Conservation (phyloP, 1,284 basidiomycete genomes). For the Apiotrichum gracile region DNA sequence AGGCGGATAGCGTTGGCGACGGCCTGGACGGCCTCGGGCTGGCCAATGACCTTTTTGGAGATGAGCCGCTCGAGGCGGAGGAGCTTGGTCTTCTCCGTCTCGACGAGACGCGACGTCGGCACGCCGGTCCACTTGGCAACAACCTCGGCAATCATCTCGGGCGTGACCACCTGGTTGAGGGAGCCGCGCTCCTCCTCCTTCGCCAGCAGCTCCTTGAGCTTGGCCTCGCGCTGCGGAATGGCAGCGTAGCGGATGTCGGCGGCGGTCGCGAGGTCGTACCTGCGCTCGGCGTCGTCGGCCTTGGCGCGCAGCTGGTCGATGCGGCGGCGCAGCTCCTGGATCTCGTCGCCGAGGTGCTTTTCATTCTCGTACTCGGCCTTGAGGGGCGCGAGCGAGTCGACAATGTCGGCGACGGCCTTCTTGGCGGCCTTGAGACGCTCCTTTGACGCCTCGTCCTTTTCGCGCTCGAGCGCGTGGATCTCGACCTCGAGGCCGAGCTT, state of each 20-base stretch:
- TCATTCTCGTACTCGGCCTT: conserved; percentile 85
- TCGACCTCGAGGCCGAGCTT: conserved; percentile 94
- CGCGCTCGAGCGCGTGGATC: conserved; percentile 87
- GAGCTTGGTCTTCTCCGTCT: conserved; percentile 49
- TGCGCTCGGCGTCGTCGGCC: conserved; percentile 88
- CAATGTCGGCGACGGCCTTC: conserved; percentile 76
- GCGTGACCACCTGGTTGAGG: conserved; percentile 46
- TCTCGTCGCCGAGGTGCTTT: conserved; percentile 78
- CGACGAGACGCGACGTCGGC: conserved; percentile 43
- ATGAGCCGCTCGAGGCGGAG: conserved; percentile 52
- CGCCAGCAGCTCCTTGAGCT: conserved; percentile 55
- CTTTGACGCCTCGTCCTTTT: conserved; percentile 86
- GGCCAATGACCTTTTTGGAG: conserved; percentile 52
- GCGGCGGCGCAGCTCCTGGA: conserved; percentile 69
- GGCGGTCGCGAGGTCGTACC: conserved; percentile 73
- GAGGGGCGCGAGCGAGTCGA: conserved; percentile 84
- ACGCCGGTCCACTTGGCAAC: conserved; percentile 53
- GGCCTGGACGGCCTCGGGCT: conserved; percentile 55
- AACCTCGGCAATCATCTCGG: conserved; percentile 53
- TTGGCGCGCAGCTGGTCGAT: conserved; percentile 91
- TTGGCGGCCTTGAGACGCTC: conserved; percentile 73
- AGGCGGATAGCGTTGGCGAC: conserved; percentile 56
- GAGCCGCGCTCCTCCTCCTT: conserved; percentile 50
- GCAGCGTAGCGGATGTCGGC: conserved; percentile 91
- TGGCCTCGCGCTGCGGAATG: conserved; percentile 79